These are phyloP conservation scores for Purpureocillium lavendulum DNA, from an alignment of 2,329 filamentous ascomycete species.

Conservation along the genomic window DNA sequence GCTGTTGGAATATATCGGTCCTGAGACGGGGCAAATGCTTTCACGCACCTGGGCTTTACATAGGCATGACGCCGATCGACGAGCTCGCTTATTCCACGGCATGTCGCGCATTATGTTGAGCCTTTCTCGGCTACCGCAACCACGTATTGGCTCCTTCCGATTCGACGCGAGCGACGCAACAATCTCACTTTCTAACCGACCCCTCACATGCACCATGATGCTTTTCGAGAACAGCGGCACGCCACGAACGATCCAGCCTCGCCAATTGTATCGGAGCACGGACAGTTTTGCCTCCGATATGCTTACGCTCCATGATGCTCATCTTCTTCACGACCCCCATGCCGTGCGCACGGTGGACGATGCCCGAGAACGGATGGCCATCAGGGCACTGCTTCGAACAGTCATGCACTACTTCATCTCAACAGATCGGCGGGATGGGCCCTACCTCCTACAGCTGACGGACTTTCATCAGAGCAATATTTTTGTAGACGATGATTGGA, in stretches of 20 bases:
- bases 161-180: too few species aligned
- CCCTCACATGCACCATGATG: too few species aligned
- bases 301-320: constrained; percentile 16
- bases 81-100: constrained; percentile 9
- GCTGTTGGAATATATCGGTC: constrained; percentile 13
- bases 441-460: constrained; percentile 18
- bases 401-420: constrained; percentile 17
- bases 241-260: too few species aligned
- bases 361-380: constrained; percentile 18
- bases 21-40: constrained; percentile 13
- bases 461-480: constrained; percentile 25
- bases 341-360: constrained; percentile 16
- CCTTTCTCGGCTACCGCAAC: constrained; percentile 10
- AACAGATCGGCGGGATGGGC: constrained; percentile 12
- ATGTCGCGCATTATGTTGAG: constrained; percentile 13
- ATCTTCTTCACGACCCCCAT: constrained; percentile 17
- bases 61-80: constrained; percentile 4
- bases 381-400: constrained; percentile 14
- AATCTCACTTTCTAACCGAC: too few species aligned
- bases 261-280: too few species aligned
- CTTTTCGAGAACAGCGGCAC: too few species aligned
- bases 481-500: constrained; percentile 24
- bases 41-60: constrained; percentile 11
- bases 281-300: too few species aligned
- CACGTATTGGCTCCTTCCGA: too few species aligned